phyloP scores from a whole-genome alignment of 257 asterid species.

The Penstemon davidsonii region DNA sequence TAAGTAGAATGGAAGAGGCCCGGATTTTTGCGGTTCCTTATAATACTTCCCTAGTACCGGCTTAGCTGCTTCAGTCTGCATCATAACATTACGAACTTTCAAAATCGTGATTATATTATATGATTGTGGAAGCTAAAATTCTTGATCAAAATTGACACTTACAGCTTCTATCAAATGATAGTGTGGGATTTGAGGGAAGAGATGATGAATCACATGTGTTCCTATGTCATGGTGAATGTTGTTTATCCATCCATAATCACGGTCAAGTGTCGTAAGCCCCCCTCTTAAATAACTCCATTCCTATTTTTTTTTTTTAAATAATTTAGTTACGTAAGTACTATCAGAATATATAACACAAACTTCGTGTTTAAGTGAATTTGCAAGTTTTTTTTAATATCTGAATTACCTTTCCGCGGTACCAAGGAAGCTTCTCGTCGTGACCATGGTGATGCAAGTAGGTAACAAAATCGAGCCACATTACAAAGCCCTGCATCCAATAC shows the following conservation, averaged over 20 bases:
- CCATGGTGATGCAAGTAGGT: conserved; percentile 33
- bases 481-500: conserved; percentile 25
- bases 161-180: conserved; percentile 86
- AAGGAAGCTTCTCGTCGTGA: conserved; percentile 28
- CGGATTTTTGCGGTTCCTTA: conserved; percentile 71
- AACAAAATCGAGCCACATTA: conserved; percentile 31
- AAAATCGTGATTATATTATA: not conserved
- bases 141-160: conserved; percentile 27
- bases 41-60: conserved; percentile 80
- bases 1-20: conserved; percentile 68
- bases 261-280: conserved; percentile 83
- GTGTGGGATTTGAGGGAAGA: conserved; percentile 94
- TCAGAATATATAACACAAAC: not conserved
- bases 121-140: not conserved
- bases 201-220: conserved; percentile 89
- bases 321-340: not conserved
- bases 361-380: not conserved
- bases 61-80: conserved; percentile 81
- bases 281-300: conserved; percentile 94
- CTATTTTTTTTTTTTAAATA: conserved; percentile 31
- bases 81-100: not conserved
- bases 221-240: conserved; percentile 94
- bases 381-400: not conserved
- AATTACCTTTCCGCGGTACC: conserved; percentile 32
- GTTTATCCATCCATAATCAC: conserved; percentile 88